Evolutionary conservation across 2,329 filamentous ascomycete species (phyloP).

Genomic region (Paecilomyces variotii): DNA sequence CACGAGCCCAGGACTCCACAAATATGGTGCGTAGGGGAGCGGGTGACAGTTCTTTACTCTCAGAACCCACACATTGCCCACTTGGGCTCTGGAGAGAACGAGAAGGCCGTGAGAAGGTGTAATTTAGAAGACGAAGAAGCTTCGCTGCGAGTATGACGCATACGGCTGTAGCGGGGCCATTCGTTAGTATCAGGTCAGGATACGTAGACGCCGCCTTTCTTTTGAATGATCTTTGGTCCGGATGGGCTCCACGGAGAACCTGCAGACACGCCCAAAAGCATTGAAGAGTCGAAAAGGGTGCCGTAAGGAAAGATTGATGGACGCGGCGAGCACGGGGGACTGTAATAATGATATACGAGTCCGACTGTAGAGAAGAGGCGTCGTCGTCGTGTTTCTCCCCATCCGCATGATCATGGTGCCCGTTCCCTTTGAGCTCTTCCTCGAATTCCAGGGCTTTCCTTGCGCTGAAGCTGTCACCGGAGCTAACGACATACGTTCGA

Average conservation of each 20-base stretch:
- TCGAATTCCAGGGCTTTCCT: conserved; percentile 59
- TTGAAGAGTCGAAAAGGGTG: conserved; percentile 58
- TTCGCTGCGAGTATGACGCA: conserved; percentile 57
- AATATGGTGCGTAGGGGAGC: conserved; percentile 68
- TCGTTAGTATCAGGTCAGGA: conserved; percentile 73
- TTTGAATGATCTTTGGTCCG: conserved; percentile 20
- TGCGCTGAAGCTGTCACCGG: conserved; percentile 65
- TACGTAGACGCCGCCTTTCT: conserved; percentile 31
- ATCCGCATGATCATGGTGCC: background rate
- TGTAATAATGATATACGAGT: conserved; percentile 53
- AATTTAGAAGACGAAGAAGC: conserved; percentile 47
- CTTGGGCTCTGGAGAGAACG: conserved; percentile 6
- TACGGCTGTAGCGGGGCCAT: conserved; percentile 82
- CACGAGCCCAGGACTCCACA: conserved; percentile 86
- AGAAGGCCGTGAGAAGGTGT: conserved; percentile 6
- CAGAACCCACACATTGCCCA: background rate
- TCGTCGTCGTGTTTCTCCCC: background rate
- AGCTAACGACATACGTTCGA: conserved; percentile 74
- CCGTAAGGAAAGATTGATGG: conserved; percentile 69
- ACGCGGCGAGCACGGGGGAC: conserved; percentile 73
- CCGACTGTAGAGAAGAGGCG: conserved; percentile 1
- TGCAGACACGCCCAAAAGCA: conserved; percentile 58
- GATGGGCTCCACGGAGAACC: conserved; percentile 41
- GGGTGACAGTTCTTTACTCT: conserved; percentile 14
- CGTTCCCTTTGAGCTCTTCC: conserved; percentile 18